These are phyloP conservation scores for Fraxinus baroniana DNA, from an alignment of 305 asterid species.

Conservation along the genomic window DNA sequence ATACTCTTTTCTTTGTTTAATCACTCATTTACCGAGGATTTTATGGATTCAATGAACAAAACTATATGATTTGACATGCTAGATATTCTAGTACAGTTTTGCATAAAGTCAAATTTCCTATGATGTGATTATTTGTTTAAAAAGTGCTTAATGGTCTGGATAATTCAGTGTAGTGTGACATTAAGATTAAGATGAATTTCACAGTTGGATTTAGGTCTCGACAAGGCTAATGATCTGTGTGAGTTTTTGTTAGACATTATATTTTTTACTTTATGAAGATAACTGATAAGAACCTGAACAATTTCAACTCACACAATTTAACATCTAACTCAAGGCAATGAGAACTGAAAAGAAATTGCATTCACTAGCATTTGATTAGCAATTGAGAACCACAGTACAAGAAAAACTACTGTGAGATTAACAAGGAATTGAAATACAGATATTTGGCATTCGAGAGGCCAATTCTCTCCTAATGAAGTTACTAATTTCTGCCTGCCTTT, in stretches of 20 bases:
- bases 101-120: constrained; percentile 1
- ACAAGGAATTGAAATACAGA: too few species aligned
- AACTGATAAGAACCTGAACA: too few species aligned
- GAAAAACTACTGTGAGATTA: too few species aligned
- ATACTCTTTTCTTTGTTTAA: constrained; percentile 24
- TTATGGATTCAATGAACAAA: background rate
- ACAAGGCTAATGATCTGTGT: background rate
- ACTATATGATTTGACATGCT: constrained; percentile 11
- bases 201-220: background rate
- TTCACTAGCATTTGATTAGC: too few species aligned
- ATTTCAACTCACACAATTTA: too few species aligned
- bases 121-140: background rate
- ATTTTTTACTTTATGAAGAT: background rate
- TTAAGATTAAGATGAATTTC: background rate
- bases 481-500: too few species aligned
- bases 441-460: too few species aligned
- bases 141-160: background rate
- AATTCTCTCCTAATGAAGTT: too few species aligned
- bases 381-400: too few species aligned
- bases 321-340: too few species aligned
- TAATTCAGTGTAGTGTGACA: background rate
- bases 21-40: constrained; percentile 5
- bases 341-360: too few species aligned
- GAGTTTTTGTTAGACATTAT: background rate
- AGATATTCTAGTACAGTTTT: constrained; percentile 1